Evolutionary conservation across 257 asterid species (phyloP), one percentile per base, ranked within the genome.

Genomic region (Euphrasia confusa): DNA sequence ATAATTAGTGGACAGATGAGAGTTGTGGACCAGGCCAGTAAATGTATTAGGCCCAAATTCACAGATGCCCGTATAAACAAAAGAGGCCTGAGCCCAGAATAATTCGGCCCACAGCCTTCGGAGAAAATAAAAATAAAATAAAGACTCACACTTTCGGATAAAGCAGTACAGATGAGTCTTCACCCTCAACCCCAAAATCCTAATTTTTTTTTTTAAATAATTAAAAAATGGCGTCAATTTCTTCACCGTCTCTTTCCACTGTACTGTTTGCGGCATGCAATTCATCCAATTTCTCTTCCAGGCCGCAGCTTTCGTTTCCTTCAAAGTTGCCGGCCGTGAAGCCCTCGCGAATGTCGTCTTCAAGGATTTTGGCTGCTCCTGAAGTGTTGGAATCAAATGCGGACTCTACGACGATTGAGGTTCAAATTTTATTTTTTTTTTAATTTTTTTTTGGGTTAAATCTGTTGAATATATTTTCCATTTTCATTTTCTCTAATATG

Each of bases 351-450:
- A 24, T 73, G 49, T 71, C 81, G 39, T 30, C 61, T 71, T 76
- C 90, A 1, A 75, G 68, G 71, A 50, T 81, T 39, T 70, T 57
- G 68, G 90, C 92, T 57, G 85, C 80, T 62, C 88, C 95, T 30
- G 92, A 87, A 68, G 90, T 67, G 4, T 37, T 87, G 74, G 94
- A 82, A 10, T 50, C 84, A 48, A 67, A 4, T 72, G 67, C 70
- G 32, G 76, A 65, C 42, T 33, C 79, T 58, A 18, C 69, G 59
- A n/a, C 61, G 26, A 48, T 64, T 67, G 81, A 80, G 88, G 96
- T 88, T 49, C 10, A 24, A 21, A n/a, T n/a, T n/a, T n/a, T n/a
- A n/a, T n/a, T n/a, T n/a, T n/a, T n/a, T n/a, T n/a, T 21, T 21
- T 21, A 0, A 21, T 21, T 26, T 44, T 14, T 52, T 14, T 54